Evolutionary conservation across 2,329 filamentous ascomycete genomes (phyloP).

Genomic region (Cercospora canescens): DNA sequence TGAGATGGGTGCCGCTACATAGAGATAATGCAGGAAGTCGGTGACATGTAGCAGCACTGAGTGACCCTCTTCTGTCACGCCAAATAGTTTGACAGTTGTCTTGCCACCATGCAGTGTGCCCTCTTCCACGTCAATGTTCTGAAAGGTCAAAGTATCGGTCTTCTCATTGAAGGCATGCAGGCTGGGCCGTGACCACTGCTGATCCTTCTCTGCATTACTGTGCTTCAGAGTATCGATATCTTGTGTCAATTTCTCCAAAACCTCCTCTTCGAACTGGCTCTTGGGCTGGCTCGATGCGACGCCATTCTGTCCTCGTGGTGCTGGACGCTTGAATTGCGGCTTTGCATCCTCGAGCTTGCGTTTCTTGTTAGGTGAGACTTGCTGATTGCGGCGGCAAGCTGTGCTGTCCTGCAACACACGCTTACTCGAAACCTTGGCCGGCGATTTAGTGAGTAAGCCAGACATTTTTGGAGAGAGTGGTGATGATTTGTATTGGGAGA

Average conservation of each 20-base stretch:
- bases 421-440: slow-evolving; percentile 43
- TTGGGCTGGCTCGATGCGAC: slow-evolving; percentile 76
- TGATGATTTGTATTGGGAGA: background rate
- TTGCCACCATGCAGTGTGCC: slow-evolving; percentile 76
- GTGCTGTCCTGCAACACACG: slow-evolving; percentile 49
- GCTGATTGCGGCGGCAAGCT: slow-evolving; percentile 46
- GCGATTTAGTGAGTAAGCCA: slow-evolving; percentile 32
- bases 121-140: slow-evolving; percentile 94
- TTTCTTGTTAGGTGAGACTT: slow-evolving; percentile 68
- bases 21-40: slow-evolving; percentile 94
- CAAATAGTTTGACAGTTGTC: slow-evolving; percentile 85
- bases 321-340: slow-evolving; percentile 61
- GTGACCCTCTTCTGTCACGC: slow-evolving; percentile 82
- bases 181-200: slow-evolving; percentile 77
- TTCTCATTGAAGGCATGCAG: slow-evolving; percentile 63
- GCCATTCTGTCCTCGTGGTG: slow-evolving; percentile 46
- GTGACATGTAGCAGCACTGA: slow-evolving; percentile 94
- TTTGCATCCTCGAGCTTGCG: slow-evolving; percentile 71
- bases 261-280: slow-evolving; percentile 89
- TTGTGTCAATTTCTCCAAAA: slow-evolving; percentile 93
- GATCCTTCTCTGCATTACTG: slow-evolving; percentile 87
- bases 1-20: slow-evolving; percentile 80
- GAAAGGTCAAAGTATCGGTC: slow-evolving; percentile 77
- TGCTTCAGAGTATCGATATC: slow-evolving; percentile 84
- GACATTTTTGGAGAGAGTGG: slow-evolving; percentile 32